These are phyloP conservation scores for Elasticomyces elasticus DNA, from an alignment of 495 filamentous ascomycete genomes.

Conservation along the genomic window DNA sequence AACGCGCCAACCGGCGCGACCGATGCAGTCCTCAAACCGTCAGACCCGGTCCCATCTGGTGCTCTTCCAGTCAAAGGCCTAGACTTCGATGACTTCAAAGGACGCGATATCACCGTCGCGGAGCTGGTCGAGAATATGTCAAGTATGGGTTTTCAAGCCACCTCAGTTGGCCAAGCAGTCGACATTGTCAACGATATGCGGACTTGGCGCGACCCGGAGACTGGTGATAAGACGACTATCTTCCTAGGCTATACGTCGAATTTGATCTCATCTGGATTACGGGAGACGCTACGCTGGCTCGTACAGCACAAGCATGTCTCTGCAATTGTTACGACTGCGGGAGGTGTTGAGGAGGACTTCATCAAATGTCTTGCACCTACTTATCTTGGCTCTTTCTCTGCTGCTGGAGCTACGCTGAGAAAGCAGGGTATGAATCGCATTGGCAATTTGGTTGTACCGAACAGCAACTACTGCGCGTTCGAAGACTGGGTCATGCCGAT, in stretches of 20 bases:
- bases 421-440: constrained; percentile 85
- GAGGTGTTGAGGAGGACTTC: constrained; percentile 94
- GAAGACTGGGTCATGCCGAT: constrained; percentile 96
- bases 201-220: constrained; percentile 63
- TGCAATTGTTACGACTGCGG: constrained; percentile 87
- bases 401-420: constrained; percentile 63
- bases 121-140: constrained; percentile 76
- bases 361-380: constrained; percentile 96
- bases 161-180: constrained; percentile 70
- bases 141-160: constrained; percentile 87
- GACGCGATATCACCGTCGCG: constrained; percentile 66
- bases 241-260: constrained; percentile 97
- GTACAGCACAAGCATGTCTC: constrained; percentile 86
- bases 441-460: constrained; percentile 92
- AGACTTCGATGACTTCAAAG: constrained; percentile 74
- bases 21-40: constrained; percentile 80
- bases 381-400: constrained; percentile 76
- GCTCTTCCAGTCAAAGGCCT: constrained; percentile 69
- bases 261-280: constrained; percentile 86
- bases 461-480: constrained; percentile 91
- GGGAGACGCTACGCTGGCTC: constrained; percentile 82
- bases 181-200: constrained; percentile 92
- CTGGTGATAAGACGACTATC: constrained; percentile 68
- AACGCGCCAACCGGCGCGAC: constrained; percentile 55
- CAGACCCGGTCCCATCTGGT: constrained; percentile 66